Evolutionary conservation across 208 protist genomes (phyloP), one percentile per base, ranked within the genome.

Genomic region (Herpetomonas samuelpessoai): DNA sequence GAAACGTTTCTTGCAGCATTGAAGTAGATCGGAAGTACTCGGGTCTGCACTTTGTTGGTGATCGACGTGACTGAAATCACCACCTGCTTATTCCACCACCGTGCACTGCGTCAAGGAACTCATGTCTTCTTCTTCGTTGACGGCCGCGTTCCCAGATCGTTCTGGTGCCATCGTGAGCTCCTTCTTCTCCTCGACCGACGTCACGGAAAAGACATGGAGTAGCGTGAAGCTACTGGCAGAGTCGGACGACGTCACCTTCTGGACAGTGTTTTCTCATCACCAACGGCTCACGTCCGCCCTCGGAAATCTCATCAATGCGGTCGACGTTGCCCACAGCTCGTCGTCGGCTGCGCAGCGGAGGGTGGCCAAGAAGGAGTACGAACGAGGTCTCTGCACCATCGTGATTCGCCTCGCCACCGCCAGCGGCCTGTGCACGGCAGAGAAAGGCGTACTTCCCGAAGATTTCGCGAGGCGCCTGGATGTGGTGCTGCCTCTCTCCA

Each of bases 201-300:
- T 82, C 21, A 77, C 70, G 2, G 78, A 90, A 24, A 83, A 81
- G 60, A 71, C 75, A 14, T 95, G 88, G 88, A 54, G 47, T 26
- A 57, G 74, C 38, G 24, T 92, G 12, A 31, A 64, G 44, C 70
- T 82, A n/a, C 61, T 93, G 2, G 68, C 84, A 1, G 59, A 79
- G 2, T 81, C 68, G 1, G 89, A 95, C 52, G 80, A 95, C 54
- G 54, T 84, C 10, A 90, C 85, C 0, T 91, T 95, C 51, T 95
- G 89, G 89, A 93, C 80, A 10, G 73, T 92, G 28, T 35, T 88
- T 3, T 65, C 79, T 0, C 75, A 90, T 56, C 83, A 95, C 61
- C 61, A 65, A 6, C 61, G 54, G 19, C 46, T 95, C 7, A 16
- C 72, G 12, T 35, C 68, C 19, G 70, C 79, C 3, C 45, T 95